Percentiles rank a stretch among this genome's conserved stretches.
These are phyloP conservation scores for Echria macrotheca DNA, from an alignment of 495 filamentous ascomycete genomes.

Conservation along the genomic window DNA sequence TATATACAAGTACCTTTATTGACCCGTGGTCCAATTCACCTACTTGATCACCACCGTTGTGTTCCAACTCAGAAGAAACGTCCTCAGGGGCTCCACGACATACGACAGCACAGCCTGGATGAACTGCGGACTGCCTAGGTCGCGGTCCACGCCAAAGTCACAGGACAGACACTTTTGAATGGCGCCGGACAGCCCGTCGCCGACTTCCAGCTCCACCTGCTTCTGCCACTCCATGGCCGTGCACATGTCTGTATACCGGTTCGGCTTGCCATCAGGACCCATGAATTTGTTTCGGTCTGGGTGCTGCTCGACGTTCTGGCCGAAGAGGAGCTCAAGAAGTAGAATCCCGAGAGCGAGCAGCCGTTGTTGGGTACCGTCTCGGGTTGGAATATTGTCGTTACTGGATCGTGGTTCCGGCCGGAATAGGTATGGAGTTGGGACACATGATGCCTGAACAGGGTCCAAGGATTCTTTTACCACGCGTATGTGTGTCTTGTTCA, in stretches of 20 bases:
- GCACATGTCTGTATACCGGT: not conserved
- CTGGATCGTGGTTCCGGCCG: no score
- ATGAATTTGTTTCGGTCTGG: not conserved
- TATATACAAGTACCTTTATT: no score
- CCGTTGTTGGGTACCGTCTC: no score
- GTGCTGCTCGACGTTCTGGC: not conserved
- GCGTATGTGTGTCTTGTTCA: no score
- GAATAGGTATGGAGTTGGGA: no score
- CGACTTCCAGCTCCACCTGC: not conserved
- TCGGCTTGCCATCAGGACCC: not conserved
- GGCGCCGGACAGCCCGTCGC: not conserved
- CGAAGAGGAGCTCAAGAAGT: slow-evolving; percentile 2
- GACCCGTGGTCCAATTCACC: no score
- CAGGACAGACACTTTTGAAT: not conserved
- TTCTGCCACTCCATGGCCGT: not conserved
- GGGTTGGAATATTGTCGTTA: no score
- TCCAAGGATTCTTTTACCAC: no score
- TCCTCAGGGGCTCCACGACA: no score
- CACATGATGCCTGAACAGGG: no score
- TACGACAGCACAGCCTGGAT: not conserved
- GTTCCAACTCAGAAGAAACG: no score
- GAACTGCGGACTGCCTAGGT: not conserved
- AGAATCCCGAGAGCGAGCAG: not conserved
- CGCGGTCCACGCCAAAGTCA: not conserved
- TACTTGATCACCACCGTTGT: no score